A percentile compares a stretch with the other conserved stretches of the same genome.
Evolutionary conservation across 768 basidiomycete genomes (phyloP).

Genomic region (Tylopilus sp.): DNA sequence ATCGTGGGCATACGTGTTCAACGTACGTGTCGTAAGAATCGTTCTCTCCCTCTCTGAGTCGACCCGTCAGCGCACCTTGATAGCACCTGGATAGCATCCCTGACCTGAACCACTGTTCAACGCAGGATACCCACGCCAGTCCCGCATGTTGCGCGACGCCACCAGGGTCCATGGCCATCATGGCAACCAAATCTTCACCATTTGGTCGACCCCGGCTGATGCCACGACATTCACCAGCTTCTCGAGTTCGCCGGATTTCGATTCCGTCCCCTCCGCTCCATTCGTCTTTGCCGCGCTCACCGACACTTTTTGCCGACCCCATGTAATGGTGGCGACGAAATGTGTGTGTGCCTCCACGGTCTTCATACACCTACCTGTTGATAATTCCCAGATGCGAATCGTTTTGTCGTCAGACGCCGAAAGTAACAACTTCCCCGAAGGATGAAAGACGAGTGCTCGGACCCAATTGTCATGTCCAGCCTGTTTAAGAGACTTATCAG

Average conservation of each 20-base stretch:
- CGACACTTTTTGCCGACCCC: constrained; percentile 61
- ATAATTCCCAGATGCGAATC: constrained; percentile 85
- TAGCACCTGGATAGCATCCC: neutral
- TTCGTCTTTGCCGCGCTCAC: constrained; percentile 40
- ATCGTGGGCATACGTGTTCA: constrained; percentile 28
- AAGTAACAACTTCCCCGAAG: constrained; percentile 84
- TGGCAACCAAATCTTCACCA: constrained; percentile 63
- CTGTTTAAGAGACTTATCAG: constrained; percentile 31
- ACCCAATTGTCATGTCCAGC: constrained; percentile 90
- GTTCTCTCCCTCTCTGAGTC: constrained; percentile 7
- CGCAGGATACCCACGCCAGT: constrained; percentile 13
- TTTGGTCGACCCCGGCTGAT: constrained; percentile 66
- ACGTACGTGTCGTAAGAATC: constrained; percentile 26
- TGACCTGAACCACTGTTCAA: constrained; percentile 3
- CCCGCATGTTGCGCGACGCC: constrained; percentile 5
- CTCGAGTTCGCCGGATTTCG: constrained; percentile 38
- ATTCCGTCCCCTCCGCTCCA: constrained; percentile 32
- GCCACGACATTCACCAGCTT: constrained; percentile 69
- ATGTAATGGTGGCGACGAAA: constrained; percentile 77
- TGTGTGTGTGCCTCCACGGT: constrained; percentile 85
- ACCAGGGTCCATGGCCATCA: constrained; percentile 25
- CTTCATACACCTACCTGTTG: constrained; percentile 81
- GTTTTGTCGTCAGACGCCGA: constrained; percentile 93
- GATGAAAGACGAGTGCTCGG: constrained; percentile 84
- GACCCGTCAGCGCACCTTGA: constrained; percentile 7